Conservation (phyloP, 495 filamentous ascomycete species). For the Penicillium nucicola region DNA sequence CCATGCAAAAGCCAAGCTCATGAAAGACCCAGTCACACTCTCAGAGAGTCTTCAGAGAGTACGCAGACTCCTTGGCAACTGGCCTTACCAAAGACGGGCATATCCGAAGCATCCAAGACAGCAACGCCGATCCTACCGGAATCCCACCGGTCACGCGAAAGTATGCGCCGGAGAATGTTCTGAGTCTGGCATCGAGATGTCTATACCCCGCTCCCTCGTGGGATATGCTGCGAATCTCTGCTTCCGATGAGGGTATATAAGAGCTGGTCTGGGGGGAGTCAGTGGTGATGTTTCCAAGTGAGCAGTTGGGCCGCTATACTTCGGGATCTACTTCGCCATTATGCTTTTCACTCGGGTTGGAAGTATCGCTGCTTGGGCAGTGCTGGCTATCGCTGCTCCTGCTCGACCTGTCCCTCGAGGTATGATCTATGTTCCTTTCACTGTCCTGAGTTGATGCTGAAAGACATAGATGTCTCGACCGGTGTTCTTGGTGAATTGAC, state of each 20-base stretch:
- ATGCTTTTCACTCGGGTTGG: constrained; percentile 10
- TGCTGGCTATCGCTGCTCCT: constrained; percentile 24
- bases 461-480: constrained; percentile 27
- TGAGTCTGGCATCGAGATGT: background rate
- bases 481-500: constrained; percentile 41
- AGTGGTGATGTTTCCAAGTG: background rate
- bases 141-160: constrained; percentile 19
- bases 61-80: too few species aligned
- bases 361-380: constrained; percentile 16
- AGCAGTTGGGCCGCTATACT: background rate
- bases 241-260: background rate
- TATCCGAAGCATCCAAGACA: background rate
- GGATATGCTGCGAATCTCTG: background rate
- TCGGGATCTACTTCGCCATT: background rate
- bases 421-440: constrained; percentile 4
- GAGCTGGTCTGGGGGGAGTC: background rate
- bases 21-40: too few species aligned
- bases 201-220: background rate
- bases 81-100: background rate
- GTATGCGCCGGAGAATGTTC: constrained; percentile 1
- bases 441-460: background rate
- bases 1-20: too few species aligned
- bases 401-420: constrained; percentile 23
- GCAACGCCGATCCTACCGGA: constrained; percentile 18
- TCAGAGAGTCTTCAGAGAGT: too few species aligned